phyloP scores from a whole-genome alignment of 176 grass and related monocot species.

The Zea mays region DNA sequence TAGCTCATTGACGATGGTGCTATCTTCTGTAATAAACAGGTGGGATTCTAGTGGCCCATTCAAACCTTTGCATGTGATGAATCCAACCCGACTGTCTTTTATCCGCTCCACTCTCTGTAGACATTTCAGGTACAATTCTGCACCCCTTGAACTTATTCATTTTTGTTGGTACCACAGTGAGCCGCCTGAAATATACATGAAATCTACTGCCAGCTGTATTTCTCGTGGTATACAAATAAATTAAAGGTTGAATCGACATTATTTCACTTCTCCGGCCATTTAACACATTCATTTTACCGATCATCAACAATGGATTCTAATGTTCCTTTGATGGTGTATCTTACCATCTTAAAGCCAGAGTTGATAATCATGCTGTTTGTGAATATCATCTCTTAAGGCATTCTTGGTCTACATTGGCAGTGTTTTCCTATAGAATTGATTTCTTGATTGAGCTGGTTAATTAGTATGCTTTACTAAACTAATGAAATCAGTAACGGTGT shows the following conservation, averaged over 20 bases:
- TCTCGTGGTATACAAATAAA: slow-evolving; percentile 19
- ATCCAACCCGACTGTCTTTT: slow-evolving; percentile 81
- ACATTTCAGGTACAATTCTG: slow-evolving; percentile 68
- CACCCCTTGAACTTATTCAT: not conserved
- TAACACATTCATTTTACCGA: not conserved
- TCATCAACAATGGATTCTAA: not conserved
- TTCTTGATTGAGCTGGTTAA: not conserved
- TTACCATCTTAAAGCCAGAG: not conserved
- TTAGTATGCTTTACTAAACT: not conserved
- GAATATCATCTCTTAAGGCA: slow-evolving; percentile 4
- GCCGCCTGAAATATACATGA: not conserved
- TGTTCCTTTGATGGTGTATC: not conserved
- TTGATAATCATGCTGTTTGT: not conserved
- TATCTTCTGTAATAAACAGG: slow-evolving; percentile 54
- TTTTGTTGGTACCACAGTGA: not conserved
- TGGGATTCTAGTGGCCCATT: slow-evolving; percentile 91
- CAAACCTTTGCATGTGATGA: slow-evolving; percentile 93
- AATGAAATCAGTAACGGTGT: not conserved
- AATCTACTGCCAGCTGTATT: not conserved
- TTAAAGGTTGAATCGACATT: not conserved
- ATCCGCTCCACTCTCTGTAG: slow-evolving; percentile 78
- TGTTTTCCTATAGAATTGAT: not conserved
- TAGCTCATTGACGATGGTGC: slow-evolving; percentile 16
- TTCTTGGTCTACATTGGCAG: not conserved
- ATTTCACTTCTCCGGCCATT: slow-evolving; percentile 4